A percentile compares a stretch with the other conserved stretches of the same genome.
Conservation (phyloP, 495 filamentous ascomycete species). For the Friedmanniomyces endolithicus region DNA sequence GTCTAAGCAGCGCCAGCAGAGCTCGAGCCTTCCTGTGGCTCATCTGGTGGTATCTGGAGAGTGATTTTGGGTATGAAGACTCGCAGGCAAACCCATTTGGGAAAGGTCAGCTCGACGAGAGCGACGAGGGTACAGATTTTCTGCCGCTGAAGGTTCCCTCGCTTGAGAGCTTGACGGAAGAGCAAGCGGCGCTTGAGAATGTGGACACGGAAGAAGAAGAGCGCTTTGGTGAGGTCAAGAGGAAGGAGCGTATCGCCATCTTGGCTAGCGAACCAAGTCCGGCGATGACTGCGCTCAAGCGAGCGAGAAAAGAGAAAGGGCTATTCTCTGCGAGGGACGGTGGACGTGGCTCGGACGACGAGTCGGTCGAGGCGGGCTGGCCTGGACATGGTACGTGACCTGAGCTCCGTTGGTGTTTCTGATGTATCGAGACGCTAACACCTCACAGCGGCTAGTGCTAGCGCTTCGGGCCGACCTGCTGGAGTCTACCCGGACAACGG, state of each 20-base stretch:
- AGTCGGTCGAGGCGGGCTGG: constrained; percentile 7
- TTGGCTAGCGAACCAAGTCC: constrained; percentile 29
- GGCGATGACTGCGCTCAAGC: constrained; percentile 32
- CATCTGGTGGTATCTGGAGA: constrained; percentile 99
- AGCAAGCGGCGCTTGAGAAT: constrained; percentile 72
- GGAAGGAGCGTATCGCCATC: constrained; percentile 65
- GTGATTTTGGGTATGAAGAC: constrained; percentile 74
- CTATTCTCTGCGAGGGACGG: not conserved
- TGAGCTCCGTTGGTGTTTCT: too few species aligned
- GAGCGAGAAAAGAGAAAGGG: constrained; percentile 20
- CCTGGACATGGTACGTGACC: not conserved
- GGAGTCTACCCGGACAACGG: constrained; percentile 6
- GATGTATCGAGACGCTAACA: not conserved
- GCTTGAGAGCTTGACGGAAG: constrained; percentile 62
- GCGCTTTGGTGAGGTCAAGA: constrained; percentile 75
- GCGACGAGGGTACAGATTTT: constrained; percentile 43
- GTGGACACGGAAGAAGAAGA: constrained; percentile 78
- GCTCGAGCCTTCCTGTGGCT: constrained; percentile 90
- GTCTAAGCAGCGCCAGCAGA: constrained; percentile 67
- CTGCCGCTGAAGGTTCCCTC: constrained; percentile 69
- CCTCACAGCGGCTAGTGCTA: not conserved
- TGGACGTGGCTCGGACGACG: constrained; percentile 10
- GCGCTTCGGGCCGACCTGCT: not conserved
- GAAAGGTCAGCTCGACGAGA: constrained; percentile 48
- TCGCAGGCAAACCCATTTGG: constrained; percentile 86